Base-by-base conservation (phyloP, 352 stramenopile genomes). In the Pythium apleroticum region DNA sequence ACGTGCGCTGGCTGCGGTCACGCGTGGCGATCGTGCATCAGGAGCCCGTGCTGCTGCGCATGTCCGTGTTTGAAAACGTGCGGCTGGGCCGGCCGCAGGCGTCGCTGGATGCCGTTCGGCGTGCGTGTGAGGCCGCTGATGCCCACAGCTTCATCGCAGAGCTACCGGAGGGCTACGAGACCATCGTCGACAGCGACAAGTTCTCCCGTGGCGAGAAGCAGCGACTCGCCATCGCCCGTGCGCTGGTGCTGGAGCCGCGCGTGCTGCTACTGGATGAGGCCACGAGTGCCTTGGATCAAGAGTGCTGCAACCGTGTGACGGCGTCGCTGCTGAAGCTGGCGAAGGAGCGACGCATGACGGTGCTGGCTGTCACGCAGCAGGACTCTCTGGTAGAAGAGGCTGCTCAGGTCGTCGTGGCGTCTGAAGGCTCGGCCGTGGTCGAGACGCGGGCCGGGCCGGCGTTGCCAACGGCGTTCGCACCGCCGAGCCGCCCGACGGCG, bases 191-290 rank as follows among this genome's bases (percentile, higher is more conserved):
- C 66, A 84, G 83, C 22, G 66, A 78, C 39, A 80, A 79, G 30
- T 72, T 96, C 22, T 90, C 76, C 27, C 86, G 88, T 25, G 88
- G 88, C 28, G 82, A 96, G 55, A 66, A 82, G 50, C 88, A 96
- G 68, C 76, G 86, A 46, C 75, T 93, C 49, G 83, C 83, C 11
- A 92, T 96, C 72, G 84, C 86, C 19, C 68, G 88, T 65, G 84
- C 86, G 22, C 71, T 96, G 28, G 77, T 97, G 31, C 66, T 84
- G 48, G 64, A 69, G 46, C 90, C 88, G 20, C 65, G 79, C 39
- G 74, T 97, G 43, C 57, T 97, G 19, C 71, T 97, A 19, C 71
- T 97, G 15, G 90, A 97, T 63, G 88, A 97, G 63, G 87, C 88
- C 20, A 97, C 88, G 35, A 90, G 74, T 28, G 74, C 76, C 4